Conservation (phyloP, 768 basidiomycete genomes). For the Amanita muscaria region DNA sequence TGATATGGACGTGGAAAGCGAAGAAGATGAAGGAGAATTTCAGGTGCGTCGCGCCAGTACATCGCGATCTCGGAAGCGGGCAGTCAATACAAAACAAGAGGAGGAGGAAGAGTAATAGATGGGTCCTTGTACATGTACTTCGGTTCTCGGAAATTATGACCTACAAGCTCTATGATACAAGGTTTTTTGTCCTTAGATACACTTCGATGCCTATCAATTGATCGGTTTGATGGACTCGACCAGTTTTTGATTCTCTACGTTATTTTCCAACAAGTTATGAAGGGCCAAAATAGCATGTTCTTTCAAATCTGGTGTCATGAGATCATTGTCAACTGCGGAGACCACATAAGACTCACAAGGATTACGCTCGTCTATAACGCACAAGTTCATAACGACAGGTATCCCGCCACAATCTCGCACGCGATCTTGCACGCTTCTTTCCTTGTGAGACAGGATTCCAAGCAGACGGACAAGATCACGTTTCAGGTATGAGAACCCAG, state of each 20-base stretch:
- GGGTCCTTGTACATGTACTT: not conserved
- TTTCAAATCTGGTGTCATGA: conserved; percentile 54
- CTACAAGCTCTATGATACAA: too few relatives aligned
- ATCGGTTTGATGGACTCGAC: conserved; percentile 66
- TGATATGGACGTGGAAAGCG: conserved; percentile 18
- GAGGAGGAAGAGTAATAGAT: conserved; percentile 39
- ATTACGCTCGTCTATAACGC: conserved; percentile 84
- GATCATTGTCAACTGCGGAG: conserved; percentile 9
- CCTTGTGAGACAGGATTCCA: conserved; percentile 64
- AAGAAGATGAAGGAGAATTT: conserved; percentile 62
- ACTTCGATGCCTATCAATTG: too few relatives aligned
- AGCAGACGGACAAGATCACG: conserved; percentile 83
- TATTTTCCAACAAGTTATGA: conserved; percentile 67
- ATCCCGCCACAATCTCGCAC: conserved; percentile 66
- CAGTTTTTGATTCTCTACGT: conserved; percentile 71
- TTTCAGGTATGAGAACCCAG: conserved; percentile 79
- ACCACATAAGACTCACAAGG: conserved; percentile 59
- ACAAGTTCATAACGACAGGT: conserved; percentile 77
- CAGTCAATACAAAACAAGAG: conserved; percentile 53
- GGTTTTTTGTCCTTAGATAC: too few relatives aligned
- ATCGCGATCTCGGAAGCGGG: conserved; percentile 45
- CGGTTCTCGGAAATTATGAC: too few relatives aligned
- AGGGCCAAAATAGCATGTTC: conserved; percentile 89
- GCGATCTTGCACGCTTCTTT: conserved; percentile 63
- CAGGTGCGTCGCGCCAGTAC: conserved; percentile 50